Evolutionary conservation across 1,284 basidiomycete species (phyloP).

Genomic region (Cryptococcus jaspeensis): DNA sequence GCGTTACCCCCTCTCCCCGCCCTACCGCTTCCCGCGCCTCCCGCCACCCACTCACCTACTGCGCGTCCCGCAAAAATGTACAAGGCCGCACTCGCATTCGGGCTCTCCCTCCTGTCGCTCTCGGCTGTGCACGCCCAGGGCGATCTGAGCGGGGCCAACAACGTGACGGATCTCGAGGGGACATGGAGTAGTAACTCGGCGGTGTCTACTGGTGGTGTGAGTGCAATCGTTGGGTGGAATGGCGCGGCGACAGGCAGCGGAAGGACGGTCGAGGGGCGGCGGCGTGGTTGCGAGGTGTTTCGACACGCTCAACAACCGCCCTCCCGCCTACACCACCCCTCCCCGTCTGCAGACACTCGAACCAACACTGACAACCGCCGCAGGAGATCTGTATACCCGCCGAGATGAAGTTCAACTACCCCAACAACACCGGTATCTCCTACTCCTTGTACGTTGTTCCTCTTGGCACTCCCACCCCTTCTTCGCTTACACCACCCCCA

Average conservation of each 20-base stretch:
- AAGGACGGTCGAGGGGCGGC: neutral
- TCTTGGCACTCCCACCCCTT: neutral
- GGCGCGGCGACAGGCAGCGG: neutral
- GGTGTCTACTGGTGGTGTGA: slow-evolving; percentile 77
- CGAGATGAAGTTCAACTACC: slow-evolving; percentile 76
- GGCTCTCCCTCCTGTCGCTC: slow-evolving; percentile 7
- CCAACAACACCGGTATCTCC: slow-evolving; percentile 74
- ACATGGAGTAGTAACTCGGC: slow-evolving; percentile 77
- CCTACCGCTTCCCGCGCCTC: neutral
- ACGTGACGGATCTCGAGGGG: slow-evolving; percentile 66
- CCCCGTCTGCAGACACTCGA: neutral
- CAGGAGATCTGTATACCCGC: slow-evolving; percentile 80
- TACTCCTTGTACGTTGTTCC: slow-evolving; percentile 77
- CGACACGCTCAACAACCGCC: neutral
- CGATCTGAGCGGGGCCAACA: slow-evolving; percentile 53
- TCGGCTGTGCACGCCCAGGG: slow-evolving; percentile 26
- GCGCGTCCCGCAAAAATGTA: slow-evolving; percentile 7
- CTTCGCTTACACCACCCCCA: neutral
- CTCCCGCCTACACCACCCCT: too few species aligned
- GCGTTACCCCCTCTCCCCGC: too few species aligned
- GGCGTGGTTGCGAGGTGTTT: neutral
- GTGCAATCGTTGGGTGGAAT: slow-evolving; percentile 47
- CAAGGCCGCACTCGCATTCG: slow-evolving; percentile 13
- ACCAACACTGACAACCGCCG: neutral
- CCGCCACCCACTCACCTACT: neutral